Evolutionary conservation across 805 yeast species (phyloP).

Genomic region (Saccharomycopsis lassenensis): DNA sequence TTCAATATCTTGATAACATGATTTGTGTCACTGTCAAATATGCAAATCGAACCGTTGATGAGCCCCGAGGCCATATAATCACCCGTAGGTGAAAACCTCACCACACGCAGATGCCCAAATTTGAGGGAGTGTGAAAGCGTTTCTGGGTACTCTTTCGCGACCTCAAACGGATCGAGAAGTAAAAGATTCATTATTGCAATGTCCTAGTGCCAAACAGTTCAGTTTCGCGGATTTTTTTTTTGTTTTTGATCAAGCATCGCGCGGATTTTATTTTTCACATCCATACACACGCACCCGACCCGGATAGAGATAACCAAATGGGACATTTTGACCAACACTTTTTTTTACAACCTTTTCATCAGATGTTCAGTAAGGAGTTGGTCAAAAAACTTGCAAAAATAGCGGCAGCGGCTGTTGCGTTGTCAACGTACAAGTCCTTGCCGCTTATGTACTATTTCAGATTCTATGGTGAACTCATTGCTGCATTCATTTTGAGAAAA

Average conservation of each 20-base stretch:
- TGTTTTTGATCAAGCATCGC: too few relatives aligned
- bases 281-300: too few relatives aligned
- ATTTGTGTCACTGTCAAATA: conserved; percentile 62
- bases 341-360: too few relatives aligned
- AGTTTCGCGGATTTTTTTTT: too few relatives aligned
- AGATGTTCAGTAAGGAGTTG: too few relatives aligned
- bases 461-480: conserved; percentile 40
- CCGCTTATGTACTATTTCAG: conserved; percentile 59
- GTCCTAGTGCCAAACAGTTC: too few relatives aligned
- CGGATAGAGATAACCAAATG: too few relatives aligned
- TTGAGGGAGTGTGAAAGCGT: conserved; percentile 59
- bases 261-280: too few relatives aligned
- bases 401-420: too few relatives aligned
- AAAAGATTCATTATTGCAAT: conserved; percentile 81
- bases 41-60: conserved; percentile 59
- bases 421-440: conserved; percentile 53
- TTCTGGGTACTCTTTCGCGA: conserved; percentile 88
- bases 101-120: conserved; percentile 54
- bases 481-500: conserved; percentile 31
- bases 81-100: conserved; percentile 63
- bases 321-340: too few relatives aligned
- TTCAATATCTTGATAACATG: conserved; percentile 45
- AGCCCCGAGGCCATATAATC: conserved; percentile 81
- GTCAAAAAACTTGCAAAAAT: too few relatives aligned
- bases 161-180: conserved; percentile 81